These are phyloP conservation scores for Colletotrichum musae DNA, from an alignment of 2,329 filamentous ascomycete genomes.

Conservation along the genomic window DNA sequence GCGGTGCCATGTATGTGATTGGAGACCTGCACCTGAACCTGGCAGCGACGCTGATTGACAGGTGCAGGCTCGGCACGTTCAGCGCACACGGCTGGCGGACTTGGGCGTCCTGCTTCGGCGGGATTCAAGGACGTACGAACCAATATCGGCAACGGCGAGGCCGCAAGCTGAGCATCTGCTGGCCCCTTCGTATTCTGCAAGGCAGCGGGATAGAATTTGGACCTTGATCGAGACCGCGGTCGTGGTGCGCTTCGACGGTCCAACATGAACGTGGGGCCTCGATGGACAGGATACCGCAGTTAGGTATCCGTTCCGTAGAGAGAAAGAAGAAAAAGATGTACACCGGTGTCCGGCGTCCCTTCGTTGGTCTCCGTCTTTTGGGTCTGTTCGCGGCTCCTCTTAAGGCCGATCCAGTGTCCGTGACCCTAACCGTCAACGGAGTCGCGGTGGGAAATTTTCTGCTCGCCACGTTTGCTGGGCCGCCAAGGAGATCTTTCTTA, in stretches of 20 bases:
- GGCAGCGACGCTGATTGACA: slow-evolving; percentile 3
- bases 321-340: neutral
- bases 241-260: neutral
- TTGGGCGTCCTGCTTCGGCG: neutral
- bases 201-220: neutral
- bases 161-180: neutral
- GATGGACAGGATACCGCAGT: slow-evolving; percentile 3
- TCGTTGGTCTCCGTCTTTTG: slow-evolving; percentile 16
- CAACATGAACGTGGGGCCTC: slow-evolving; percentile 2
- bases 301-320: neutral
- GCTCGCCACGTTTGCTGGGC: slow-evolving; percentile 31
- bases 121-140: neutral
- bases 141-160: slow-evolving; percentile 1
- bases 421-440: slow-evolving; percentile 2
- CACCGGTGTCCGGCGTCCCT: slow-evolving; percentile 13
- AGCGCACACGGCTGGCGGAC: neutral
- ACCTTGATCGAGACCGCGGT: neutral
- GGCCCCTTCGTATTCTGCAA: slow-evolving; percentile 4
- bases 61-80: neutral
- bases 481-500: neutral
- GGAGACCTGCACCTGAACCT: slow-evolving; percentile 8
- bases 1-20: slow-evolving; percentile 20
- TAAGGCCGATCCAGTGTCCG: slow-evolving; percentile 24
- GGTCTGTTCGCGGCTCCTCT: slow-evolving; percentile 32
- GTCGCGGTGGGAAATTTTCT: slow-evolving; percentile 17